Evolutionary conservation across 2,329 filamentous ascomycete genomes (phyloP), one percentile per base, ranked within the genome.

Genomic region (Aspergillus candidus): DNA sequence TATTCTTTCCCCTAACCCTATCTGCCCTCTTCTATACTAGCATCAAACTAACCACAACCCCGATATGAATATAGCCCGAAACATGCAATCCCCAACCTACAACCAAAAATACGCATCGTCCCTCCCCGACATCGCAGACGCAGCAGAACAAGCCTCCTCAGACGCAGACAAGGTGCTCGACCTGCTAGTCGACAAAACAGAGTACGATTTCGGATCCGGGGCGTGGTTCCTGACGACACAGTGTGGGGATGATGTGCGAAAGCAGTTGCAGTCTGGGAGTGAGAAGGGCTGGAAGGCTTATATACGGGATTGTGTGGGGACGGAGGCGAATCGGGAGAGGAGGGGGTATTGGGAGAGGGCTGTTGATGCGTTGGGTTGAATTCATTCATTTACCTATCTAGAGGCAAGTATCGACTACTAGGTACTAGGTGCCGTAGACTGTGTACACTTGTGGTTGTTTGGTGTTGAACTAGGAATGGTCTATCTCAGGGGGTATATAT

Each of bases 211-310:
- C 57, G 80, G 70, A 0, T 75, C 71, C 11, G 81, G 74, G 2
- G 75, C 78, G 6, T 84, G 82, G 82, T 84, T 77, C 56, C 57
- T 82, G 39, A 72, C 61, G 11, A 76, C 70, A 1, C 69, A 82
- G 58, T 84, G 81, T 57, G 57, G 52, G 1, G 54, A 56, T 0
- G 60, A 55, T n/a, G 67, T 77, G 18, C 63, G 72, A 41, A 33
- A 56, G 3, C 69, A 62, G 3, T 57, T 84, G 41, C 65, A 67
- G 41, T 56, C 56, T n/a, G 76, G 73, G 0, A 70, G 68, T 0
- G 55, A 72, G 53, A 63, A 59, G 0, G 79, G 77, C 0, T 83
- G 73, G 68, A 49, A 68, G 44, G 62, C 57, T 15, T 84, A 80
- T 61, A 61, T 83, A 48, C 72, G 58, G 4, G 52, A 58, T 2